A percentile compares a stretch with the other conserved stretches of the same genome.
phyloP scores from a whole-genome alignment of 352 stramenopile genomes.

The Thalassiosira gravida region DNA sequence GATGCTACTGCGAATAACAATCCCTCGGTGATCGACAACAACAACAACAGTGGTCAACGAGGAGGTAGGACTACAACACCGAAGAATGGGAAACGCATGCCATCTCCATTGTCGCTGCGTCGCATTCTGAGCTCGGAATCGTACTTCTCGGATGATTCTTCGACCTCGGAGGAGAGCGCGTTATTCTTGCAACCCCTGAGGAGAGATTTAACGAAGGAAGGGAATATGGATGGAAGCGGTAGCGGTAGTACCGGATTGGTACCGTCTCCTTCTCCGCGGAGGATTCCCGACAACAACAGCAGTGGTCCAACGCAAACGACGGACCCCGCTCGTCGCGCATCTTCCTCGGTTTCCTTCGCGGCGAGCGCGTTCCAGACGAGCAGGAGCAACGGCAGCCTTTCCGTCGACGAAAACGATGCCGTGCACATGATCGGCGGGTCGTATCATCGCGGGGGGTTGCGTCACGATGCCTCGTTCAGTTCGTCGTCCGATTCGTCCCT shows the following conservation, averaged over 20 bases:
- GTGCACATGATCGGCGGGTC: constrained; percentile 14
- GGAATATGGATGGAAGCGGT: no score
- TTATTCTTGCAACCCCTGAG: background rate
- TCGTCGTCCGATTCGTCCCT: constrained; percentile 11
- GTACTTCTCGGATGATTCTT: constrained; percentile 34
- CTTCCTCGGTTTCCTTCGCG: background rate
- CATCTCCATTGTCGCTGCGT: background rate
- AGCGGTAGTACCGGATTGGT: no score
- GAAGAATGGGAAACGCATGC: no score
- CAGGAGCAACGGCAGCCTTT: background rate
- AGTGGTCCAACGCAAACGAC: background rate
- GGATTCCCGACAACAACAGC: background rate
- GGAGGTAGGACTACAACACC: no score
- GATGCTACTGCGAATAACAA: background rate
- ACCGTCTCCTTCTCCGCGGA: no score
- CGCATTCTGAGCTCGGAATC: constrained; percentile 4
- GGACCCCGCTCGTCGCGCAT: background rate
- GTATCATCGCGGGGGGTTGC: background rate
- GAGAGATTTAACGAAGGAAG: background rate
- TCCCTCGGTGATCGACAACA: background rate
- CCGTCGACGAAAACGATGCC: background rate
- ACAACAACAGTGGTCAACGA: no score
- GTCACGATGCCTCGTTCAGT: background rate
- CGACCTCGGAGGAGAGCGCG: background rate
- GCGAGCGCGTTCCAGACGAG: background rate